phyloP scores from a whole-genome alignment of 345 rosid species.

The Angophora floribunda region DNA sequence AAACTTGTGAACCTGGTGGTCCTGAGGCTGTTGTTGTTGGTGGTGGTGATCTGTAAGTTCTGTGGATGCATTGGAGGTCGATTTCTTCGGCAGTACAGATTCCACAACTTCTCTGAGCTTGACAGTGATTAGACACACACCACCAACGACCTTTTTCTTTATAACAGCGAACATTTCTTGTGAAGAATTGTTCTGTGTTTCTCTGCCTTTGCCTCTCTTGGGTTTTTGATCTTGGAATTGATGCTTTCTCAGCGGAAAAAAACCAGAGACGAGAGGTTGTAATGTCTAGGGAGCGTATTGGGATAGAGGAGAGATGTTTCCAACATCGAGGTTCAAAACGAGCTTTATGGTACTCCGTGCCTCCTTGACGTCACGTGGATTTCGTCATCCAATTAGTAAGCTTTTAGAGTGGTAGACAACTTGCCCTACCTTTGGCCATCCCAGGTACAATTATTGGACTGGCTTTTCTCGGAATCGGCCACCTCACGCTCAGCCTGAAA shows the following conservation, averaged over 20 bases:
- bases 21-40: too few species aligned
- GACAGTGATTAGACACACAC: constrained; percentile 58
- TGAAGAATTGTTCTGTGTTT: background rate
- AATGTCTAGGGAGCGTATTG: background rate
- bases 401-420: too few species aligned
- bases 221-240: background rate
- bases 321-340: background rate
- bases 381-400: too few species aligned
- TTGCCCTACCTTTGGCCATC: background rate
- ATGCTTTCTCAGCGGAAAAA: background rate
- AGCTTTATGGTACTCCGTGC: background rate
- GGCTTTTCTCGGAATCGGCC: background rate
- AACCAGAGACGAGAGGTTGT: background rate
- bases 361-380: too few species aligned
- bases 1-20: too few species aligned
- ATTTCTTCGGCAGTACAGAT: constrained; percentile 12
- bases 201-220: background rate
- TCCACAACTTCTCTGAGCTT: constrained; percentile 52
- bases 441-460: background rate
- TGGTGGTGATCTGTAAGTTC: too few species aligned
- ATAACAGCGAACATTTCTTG: constrained; percentile 43
- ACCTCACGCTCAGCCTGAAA: too few species aligned
- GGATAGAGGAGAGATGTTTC: too few species aligned
- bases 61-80: background rate
- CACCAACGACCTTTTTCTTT: constrained; percentile 51